Conservation (phyloP, 1,284 basidiomycete species). For the Phenoliferia sp. region DNA sequence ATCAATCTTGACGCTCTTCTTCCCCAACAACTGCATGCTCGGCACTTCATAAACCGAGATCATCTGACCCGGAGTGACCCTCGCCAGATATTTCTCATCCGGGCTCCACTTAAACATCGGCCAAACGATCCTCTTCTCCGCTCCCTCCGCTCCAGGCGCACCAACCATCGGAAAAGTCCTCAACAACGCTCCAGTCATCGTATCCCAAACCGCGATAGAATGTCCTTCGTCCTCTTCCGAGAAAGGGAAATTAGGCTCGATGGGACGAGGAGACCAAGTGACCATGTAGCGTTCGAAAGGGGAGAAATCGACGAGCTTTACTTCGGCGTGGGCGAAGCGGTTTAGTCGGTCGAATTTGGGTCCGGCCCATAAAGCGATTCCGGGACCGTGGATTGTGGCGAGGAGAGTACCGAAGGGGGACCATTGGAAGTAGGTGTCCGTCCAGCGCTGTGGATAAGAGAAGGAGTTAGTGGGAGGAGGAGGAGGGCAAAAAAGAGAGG, state of each 20-base stretch:
- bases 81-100: constrained; percentile 91
- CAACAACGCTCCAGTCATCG: constrained; percentile 85
- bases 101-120: constrained; percentile 96
- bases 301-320: constrained; percentile 95
- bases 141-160: constrained; percentile 30
- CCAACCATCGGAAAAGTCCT: constrained; percentile 77
- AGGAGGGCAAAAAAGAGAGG: neutral
- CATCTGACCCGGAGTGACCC: constrained; percentile 80
- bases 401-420: constrained; percentile 92
- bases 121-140: constrained; percentile 69
- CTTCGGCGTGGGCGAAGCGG: constrained; percentile 91
- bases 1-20: constrained; percentile 97
- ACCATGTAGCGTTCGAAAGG: constrained; percentile 95
- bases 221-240: constrained; percentile 94
- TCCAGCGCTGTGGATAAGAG: constrained; percentile 66
- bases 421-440: constrained; percentile 96
- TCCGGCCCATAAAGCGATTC: constrained; percentile 94
- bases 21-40: constrained; percentile 87
- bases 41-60: constrained; percentile 97
- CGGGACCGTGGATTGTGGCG: constrained; percentile 89
- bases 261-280: constrained; percentile 96
- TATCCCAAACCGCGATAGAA: constrained; percentile 96
- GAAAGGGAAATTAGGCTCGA: constrained; percentile 67
- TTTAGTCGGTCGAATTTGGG: constrained; percentile 77
- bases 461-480: neutral